phyloP scores from a whole-genome alignment of 2,329 filamentous ascomycete genomes.

The Ascochyta viciae-villosae region DNA sequence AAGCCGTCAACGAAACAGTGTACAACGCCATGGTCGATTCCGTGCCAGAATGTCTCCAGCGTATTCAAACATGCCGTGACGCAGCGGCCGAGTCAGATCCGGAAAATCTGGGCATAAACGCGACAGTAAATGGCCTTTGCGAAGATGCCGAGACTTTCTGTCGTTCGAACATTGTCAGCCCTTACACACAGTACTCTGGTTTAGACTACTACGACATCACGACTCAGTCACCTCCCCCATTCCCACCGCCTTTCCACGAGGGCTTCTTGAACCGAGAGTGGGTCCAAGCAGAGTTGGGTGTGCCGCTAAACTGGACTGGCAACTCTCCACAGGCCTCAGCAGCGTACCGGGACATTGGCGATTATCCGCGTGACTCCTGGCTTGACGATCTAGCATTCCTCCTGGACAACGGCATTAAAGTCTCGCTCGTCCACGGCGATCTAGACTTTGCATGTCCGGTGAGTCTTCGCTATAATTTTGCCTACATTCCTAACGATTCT shows the following conservation, averaged over 20 bases:
- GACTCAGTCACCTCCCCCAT: slow-evolving; percentile 25
- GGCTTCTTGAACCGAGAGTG: slow-evolving; percentile 55
- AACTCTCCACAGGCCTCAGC: slow-evolving; percentile 25
- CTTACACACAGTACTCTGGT: slow-evolving; percentile 25
- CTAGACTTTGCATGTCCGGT: slow-evolving; percentile 55
- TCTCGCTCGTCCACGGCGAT: slow-evolving; percentile 29
- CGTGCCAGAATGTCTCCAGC: slow-evolving; percentile 22
- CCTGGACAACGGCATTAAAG: slow-evolving; percentile 52
- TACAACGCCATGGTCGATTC: slow-evolving; percentile 26
- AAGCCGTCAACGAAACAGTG: slow-evolving; percentile 51
- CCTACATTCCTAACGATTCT: slow-evolving; percentile 28
- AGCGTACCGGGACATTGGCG: slow-evolving; percentile 47
- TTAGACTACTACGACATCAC: slow-evolving; percentile 30
- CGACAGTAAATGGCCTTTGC: slow-evolving; percentile 55
- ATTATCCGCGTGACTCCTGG: slow-evolving; percentile 53
- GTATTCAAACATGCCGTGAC: slow-evolving; percentile 21
- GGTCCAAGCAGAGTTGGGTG: slow-evolving; percentile 64
- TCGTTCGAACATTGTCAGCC: slow-evolving; percentile 23
- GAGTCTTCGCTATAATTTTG: not conserved
- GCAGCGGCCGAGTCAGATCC: slow-evolving; percentile 40
- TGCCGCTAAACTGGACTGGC: slow-evolving; percentile 58
- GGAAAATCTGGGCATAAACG: slow-evolving; percentile 39
- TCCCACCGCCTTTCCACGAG: slow-evolving; percentile 28
- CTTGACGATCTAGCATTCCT: slow-evolving; percentile 48
- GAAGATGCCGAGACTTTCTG: slow-evolving; percentile 57